Evolutionary conservation across 345 rosid species (phyloP), one percentile per base, ranked within the genome.

Genomic region (Sonneratia caseolaris): DNA sequence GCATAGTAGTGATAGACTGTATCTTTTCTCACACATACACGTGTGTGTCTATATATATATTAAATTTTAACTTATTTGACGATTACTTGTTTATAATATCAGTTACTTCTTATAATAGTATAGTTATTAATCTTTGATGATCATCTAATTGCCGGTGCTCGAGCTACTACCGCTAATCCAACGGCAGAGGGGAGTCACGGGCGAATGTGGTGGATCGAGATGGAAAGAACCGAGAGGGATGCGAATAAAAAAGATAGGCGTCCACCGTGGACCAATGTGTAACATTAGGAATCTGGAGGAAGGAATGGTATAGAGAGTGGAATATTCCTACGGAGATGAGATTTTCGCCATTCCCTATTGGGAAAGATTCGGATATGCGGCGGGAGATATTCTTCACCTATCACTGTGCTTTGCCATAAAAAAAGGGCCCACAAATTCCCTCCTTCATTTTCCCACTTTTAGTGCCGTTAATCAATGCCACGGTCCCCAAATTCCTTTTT

Each of bases 311-410:
- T 5, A 32, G 55, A 18, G 4, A 19, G 57, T 7, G 64, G 72
- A 70, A 70, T 70, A 70, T 70, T 70, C 73, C 21, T 35, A 16
- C 12, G 48, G 72, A 42, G 45, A 42, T 42, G 10, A 37, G n/a
- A 55, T 70, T 51, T 19, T 24, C 64, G 24, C 18, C 62, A 35
- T 56, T 56, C 5, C 55, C 55, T 21, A 4, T n/a, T 4, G 36
- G 72, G 15, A 15, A 53, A 49, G 72, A 70, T 70, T 35, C 72
- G 72, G 65, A 70, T 70, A 70, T 70, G 64, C 72, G 61, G 55
- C 72, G 32, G 35, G 6, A 55, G 64, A 70, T 70, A 70, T 53
- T 53, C 64, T 56, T n/a, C 38, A 7, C 16, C 19, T 70, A 22
- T 13, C 18, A 24, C 61, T 47, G 64, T 55, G 38, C 38, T 55